phyloP scores from a whole-genome alignment of 805 yeast genomes.

The Wickerhamomyces ciferrii region DNA sequence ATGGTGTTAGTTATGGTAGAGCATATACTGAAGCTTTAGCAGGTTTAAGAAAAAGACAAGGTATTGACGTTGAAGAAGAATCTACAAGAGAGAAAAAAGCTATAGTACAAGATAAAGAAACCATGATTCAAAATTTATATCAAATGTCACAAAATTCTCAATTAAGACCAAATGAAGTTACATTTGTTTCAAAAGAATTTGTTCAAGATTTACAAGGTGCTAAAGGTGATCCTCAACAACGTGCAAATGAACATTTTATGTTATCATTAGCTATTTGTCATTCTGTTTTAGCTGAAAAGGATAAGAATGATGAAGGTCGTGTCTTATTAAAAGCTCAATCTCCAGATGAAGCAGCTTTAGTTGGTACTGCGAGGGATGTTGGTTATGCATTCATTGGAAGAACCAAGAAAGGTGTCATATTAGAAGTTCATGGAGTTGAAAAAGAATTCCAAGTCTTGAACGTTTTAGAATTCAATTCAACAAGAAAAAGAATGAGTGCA shows the following conservation, averaged over 20 bases:
- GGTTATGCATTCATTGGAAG: slow-evolving; percentile 64
- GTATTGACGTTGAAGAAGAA: slow-evolving; percentile 63
- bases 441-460: slow-evolving; percentile 71
- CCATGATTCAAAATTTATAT: slow-evolving; percentile 48
- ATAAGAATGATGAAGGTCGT: slow-evolving; percentile 52
- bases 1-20: slow-evolving; percentile 66
- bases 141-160: slow-evolving; percentile 32
- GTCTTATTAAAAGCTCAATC: slow-evolving; percentile 68
- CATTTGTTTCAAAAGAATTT: slow-evolving; percentile 65
- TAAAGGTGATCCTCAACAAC: slow-evolving; percentile 46
- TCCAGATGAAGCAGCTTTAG: slow-evolving; percentile 86
- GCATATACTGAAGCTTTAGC: slow-evolving; percentile 82
- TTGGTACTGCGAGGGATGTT: slow-evolving; percentile 72
- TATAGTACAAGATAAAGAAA: slow-evolving; percentile 49
- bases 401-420: slow-evolving; percentile 62
- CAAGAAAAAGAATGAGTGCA: slow-evolving; percentile 86
- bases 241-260: slow-evolving; percentile 70
- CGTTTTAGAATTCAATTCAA: slow-evolving; percentile 73
- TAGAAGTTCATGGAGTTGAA: slow-evolving; percentile 64
- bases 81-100: slow-evolving; percentile 41
- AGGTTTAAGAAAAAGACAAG: slow-evolving; percentile 72
- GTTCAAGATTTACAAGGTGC: slow-evolving; percentile 55
- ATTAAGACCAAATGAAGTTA: slow-evolving; percentile 53
- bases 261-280: slow-evolving; percentile 73
- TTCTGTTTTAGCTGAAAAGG: slow-evolving; percentile 67